These are phyloP conservation scores for Thermothielavioides terrestris DNA, from an alignment of 495 filamentous ascomycete species.

Conservation along the genomic window DNA sequence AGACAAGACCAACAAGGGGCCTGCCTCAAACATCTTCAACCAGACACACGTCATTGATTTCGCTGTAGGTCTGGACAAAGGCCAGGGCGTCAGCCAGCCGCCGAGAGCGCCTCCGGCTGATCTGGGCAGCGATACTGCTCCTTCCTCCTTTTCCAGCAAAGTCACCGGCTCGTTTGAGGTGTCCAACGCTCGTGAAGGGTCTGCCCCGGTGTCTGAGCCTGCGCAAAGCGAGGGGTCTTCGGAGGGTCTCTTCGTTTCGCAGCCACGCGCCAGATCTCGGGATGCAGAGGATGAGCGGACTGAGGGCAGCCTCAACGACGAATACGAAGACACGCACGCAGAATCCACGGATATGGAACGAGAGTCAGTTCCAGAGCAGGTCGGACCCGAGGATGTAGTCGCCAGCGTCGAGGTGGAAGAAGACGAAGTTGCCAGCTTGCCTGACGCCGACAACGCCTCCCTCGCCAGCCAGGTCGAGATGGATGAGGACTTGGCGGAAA, in stretches of 20 bases:
- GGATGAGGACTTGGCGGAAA: constrained; percentile 2
- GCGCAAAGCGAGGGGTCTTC: constrained; percentile 1
- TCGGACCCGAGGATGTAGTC: constrained; percentile 1
- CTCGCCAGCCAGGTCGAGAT: constrained; percentile 12
- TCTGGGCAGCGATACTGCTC: not conserved
- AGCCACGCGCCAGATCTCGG: not conserved
- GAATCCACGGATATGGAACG: not conserved
- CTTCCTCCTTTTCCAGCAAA: not conserved
- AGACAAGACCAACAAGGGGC: not conserved
- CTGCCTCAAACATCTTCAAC: not conserved
- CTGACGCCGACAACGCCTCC: constrained; percentile 1
- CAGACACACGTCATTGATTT: constrained; percentile 15
- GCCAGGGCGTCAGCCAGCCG: not conserved
- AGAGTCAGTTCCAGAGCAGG: constrained; percentile 5
- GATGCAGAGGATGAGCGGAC: not conserved
- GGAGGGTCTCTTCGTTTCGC: constrained; percentile 1
- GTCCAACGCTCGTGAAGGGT: not conserved
- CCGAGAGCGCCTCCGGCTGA: not conserved
- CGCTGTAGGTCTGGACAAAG: constrained; percentile 4
- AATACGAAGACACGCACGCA: not conserved
- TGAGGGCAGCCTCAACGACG: not conserved
- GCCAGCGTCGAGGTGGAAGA: constrained; percentile 1
- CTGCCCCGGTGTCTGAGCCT: not conserved
- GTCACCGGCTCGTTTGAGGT: not conserved
- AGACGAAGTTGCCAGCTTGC: not conserved